Conservation (phyloP, 495 filamentous ascomycete genomes). For the Tirmania nivea region DNA sequence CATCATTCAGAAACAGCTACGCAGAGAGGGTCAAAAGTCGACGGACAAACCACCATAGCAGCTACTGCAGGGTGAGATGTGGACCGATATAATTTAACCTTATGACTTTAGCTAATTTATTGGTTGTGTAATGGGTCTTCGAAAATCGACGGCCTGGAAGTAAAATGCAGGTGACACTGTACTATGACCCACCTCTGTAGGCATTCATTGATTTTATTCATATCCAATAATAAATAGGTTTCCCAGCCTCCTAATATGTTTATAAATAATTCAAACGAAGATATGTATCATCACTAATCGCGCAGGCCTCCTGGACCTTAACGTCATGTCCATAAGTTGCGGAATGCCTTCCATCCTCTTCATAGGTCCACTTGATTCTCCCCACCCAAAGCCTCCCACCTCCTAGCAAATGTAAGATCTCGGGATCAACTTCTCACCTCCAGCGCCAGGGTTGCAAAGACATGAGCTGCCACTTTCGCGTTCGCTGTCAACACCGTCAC, state of each 20-base stretch:
- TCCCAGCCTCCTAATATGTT: background rate
- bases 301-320: background rate
- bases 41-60: no score
- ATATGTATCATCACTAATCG: background rate
- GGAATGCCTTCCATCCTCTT: conserved; percentile 4
- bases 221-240: background rate
- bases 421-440: conserved; percentile 23
- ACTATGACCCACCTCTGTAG: background rate
- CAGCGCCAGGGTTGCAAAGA: conserved; percentile 21
- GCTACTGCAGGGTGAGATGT: no score
- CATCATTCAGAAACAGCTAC: no score
- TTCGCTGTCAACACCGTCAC: conserved; percentile 23
- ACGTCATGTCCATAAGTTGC: conserved; percentile 6
- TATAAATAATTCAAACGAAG: background rate
- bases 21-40: no score
- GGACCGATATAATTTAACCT: no score
- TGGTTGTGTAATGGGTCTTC: no score
- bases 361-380: conserved; percentile 5
- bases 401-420: conserved; percentile 5
- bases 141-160: no score
- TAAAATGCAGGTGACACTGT: background rate
- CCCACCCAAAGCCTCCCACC: background rate
- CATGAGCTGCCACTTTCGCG: conserved; percentile 25
- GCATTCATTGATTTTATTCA: background rate
- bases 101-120: no score